A percentile compares a stretch with the other conserved stretches of the same genome.
Evolutionary conservation across 169 alveolate species (phyloP).

Genomic region (Fabrea salina): DNA sequence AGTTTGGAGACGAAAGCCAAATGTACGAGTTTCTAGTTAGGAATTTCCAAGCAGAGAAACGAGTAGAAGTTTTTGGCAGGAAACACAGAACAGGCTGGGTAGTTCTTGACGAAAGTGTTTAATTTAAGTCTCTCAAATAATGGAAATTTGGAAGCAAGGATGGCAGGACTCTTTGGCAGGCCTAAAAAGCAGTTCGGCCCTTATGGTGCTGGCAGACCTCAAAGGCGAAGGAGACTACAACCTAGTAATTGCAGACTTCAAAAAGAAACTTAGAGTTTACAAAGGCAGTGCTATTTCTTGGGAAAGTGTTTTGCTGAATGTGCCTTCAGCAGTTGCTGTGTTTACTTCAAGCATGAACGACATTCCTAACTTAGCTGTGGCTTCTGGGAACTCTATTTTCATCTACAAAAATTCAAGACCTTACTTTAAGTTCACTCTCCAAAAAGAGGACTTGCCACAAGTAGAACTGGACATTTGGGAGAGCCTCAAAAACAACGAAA

Average conservation of each 20-base stretch:
- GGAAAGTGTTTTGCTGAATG: conserved; percentile 17
- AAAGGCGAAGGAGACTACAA: conserved; percentile 11
- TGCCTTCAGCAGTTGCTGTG: neutral
- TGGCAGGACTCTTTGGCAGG: conserved; percentile 34
- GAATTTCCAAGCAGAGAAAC: neutral
- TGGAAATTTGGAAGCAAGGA: conserved; percentile 44
- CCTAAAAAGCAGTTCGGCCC: neutral
- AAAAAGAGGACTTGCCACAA: neutral
- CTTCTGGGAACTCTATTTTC: conserved; percentile 31
- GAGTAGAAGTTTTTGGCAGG: too few species aligned
- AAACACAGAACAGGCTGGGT: too few species aligned
- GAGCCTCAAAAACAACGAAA: neutral
- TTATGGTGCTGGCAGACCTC: neutral
- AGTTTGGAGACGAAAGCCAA: neutral
- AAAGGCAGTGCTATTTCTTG: conserved; percentile 16
- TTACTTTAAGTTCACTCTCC: conserved; percentile 36
- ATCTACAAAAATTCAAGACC: conserved; percentile 42
- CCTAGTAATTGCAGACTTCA: conserved; percentile 16
- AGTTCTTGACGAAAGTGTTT: too few species aligned
- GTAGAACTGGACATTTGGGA: conserved; percentile 36
- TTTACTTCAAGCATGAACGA: neutral
- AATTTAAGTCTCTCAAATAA: neutral
- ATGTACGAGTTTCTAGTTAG: neutral
- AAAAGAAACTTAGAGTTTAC: conserved; percentile 25
- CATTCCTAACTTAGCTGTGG: conserved; percentile 40